A percentile compares a stretch with the other conserved stretches of the same genome.
phyloP scores from a whole-genome alignment of 352 stramenopile genomes.

The Thalassiosira livingstoniorum region DNA sequence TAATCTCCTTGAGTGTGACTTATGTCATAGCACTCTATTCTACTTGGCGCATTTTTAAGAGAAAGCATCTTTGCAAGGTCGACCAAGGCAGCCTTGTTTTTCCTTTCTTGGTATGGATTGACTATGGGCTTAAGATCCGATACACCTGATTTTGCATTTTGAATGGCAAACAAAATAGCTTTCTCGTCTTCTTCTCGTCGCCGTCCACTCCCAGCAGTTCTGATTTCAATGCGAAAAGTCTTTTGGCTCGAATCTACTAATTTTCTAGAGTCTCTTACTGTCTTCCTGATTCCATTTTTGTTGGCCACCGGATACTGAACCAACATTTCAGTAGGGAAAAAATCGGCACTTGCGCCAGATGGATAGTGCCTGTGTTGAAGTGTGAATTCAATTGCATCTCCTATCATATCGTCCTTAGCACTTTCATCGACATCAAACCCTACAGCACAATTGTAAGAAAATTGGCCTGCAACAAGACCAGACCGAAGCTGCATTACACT shows the following conservation, averaged over 20 bases:
- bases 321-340: constrained; percentile 70
- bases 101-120: background rate
- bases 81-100: constrained; percentile 50
- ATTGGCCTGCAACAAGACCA: constrained; percentile 64
- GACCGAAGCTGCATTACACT: constrained; percentile 69
- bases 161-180: constrained; percentile 63
- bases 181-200: constrained; percentile 50
- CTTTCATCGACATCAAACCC: constrained; percentile 22
- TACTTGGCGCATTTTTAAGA: constrained; percentile 45
- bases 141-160: constrained; percentile 64
- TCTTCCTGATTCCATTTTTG: constrained; percentile 40
- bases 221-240: constrained; percentile 35
- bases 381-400: constrained; percentile 48
- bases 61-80: constrained; percentile 60
- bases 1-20: constrained; percentile 69
- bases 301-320: constrained; percentile 52
- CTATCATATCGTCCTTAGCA: constrained; percentile 40
- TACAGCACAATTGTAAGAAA: constrained; percentile 64
- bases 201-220: constrained; percentile 28
- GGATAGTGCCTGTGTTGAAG: constrained; percentile 68
- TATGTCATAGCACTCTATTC: constrained; percentile 80
- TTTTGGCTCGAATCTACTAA: constrained; percentile 35
- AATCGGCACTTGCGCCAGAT: constrained; percentile 50
- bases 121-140: constrained; percentile 36
- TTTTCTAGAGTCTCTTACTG: constrained; percentile 36